A percentile compares a stretch with the other conserved stretches of the same genome.
Evolutionary conservation across 805 yeast genomes (phyloP).

Genomic region (Cyberlindnera meyerae): DNA sequence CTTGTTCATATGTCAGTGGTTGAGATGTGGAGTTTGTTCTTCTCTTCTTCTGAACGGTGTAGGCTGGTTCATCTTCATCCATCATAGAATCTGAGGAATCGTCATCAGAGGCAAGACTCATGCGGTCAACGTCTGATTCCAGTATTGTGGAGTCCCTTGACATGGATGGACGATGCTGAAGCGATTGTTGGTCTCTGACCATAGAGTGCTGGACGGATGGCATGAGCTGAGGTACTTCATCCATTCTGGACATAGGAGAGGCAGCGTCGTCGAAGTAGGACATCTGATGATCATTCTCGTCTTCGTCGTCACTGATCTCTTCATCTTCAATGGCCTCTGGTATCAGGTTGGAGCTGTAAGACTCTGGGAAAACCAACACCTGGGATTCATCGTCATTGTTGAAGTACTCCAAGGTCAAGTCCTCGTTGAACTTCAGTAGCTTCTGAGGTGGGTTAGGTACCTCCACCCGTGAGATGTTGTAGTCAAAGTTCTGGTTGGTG

Average conservation of each 20-base stretch:
- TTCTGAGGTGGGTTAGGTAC: constrained; percentile 7
- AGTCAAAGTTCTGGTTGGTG: constrained; percentile 16
- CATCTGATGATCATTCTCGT: constrained; percentile 14
- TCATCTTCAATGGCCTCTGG: constrained; percentile 26
- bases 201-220: constrained; percentile 6
- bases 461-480: constrained; percentile 5
- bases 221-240: constrained; percentile 9
- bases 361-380: constrained; percentile 20
- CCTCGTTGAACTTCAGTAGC: constrained; percentile 26
- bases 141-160: constrained; percentile 27
- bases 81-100: constrained; percentile 23
- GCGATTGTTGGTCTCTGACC: constrained; percentile 1
- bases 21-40: constrained; percentile 3
- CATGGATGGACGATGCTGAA: constrained; percentile 4
- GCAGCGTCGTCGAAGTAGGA: constrained; percentile 9
- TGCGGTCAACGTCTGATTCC: constrained; percentile 40
- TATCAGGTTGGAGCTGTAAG: constrained; percentile 17
- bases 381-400: constrained; percentile 20
- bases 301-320: constrained; percentile 24
- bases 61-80: constrained; percentile 19
- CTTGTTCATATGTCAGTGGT: constrained; percentile 1
- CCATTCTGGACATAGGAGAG: no score
- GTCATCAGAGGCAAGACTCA: constrained; percentile 35
- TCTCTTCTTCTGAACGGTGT: constrained; percentile 2
- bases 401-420: constrained; percentile 23